Evolutionary conservation across 371 early-diverging fungal genomes (phyloP).

Genomic region (Mucor lusitanicus): DNA sequence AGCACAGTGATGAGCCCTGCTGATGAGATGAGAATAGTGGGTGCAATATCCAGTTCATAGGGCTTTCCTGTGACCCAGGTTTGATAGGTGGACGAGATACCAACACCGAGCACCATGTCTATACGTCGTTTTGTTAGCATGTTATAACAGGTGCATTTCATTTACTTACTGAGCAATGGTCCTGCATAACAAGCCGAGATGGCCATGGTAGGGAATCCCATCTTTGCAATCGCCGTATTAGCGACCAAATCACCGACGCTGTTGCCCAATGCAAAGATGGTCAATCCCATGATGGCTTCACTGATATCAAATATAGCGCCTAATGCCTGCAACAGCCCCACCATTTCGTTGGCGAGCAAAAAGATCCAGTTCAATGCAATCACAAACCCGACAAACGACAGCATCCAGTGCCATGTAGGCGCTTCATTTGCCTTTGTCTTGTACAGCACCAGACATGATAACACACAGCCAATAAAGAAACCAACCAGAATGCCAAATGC

Average conservation of each 20-base stretch:
- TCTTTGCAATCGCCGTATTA: constrained; percentile 82
- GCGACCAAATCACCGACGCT: constrained; percentile 84
- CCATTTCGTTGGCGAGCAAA: constrained; percentile 78
- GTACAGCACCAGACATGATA: constrained; percentile 17
- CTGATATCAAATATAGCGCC: constrained; percentile 75
- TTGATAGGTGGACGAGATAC: constrained; percentile 67
- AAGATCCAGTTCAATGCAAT: constrained; percentile 81
- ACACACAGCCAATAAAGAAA: constrained; percentile 35
- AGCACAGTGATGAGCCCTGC: constrained; percentile 54
- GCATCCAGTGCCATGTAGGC: constrained; percentile 45
- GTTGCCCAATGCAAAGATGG: constrained; percentile 84
- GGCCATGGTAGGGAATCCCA: constrained; percentile 87
- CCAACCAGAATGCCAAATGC: constrained; percentile 6
- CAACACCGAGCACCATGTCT: constrained; percentile 80
- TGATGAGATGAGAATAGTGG: constrained; percentile 58
- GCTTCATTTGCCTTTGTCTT: constrained; percentile 28
- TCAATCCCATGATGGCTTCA: constrained; percentile 83
- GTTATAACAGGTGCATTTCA: not conserved
- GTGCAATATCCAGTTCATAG: constrained; percentile 52
- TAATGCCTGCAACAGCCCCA: constrained; percentile 75
- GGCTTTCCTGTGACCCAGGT: constrained; percentile 43
- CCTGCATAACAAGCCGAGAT: constrained; percentile 86
- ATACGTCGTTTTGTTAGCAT: not conserved
- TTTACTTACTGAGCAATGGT: constrained; percentile 69
- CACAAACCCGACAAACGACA: constrained; percentile 72